These are phyloP conservation scores for Cordyceps cateniannulata DNA, from an alignment of 2,329 filamentous ascomycete species.

Conservation along the genomic window DNA sequence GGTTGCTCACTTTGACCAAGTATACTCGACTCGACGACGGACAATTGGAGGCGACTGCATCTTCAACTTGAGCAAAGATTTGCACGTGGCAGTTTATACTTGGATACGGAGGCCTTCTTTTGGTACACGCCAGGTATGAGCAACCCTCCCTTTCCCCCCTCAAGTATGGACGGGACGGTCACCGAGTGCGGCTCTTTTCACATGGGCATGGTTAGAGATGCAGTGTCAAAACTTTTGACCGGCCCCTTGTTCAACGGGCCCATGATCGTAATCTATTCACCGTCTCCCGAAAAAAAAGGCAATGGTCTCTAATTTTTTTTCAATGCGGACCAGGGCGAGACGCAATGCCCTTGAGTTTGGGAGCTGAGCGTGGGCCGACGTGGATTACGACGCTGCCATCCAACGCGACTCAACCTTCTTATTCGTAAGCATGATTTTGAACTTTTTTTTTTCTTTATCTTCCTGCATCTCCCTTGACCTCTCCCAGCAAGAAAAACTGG, in stretches of 20 bases:
- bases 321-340: conserved; percentile 31
- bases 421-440: conserved; percentile 22
- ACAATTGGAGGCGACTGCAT: conserved; percentile 27
- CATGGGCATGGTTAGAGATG: conserved; percentile 34
- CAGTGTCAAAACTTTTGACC: conserved; percentile 27
- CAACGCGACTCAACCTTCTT: conserved; percentile 27
- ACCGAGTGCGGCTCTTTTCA: conserved; percentile 20
- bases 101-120: conserved; percentile 13
- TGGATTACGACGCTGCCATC: too few relatives aligned
- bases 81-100: conserved; percentile 22
- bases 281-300: too few relatives aligned
- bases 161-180: conserved; percentile 18
- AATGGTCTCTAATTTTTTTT: conserved; percentile 30
- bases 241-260: conserved; percentile 30
- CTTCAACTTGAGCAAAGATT: conserved; percentile 25
- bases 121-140: conserved; percentile 30
- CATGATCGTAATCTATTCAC: conserved; percentile 29
- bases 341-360: conserved; percentile 26
- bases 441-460: background rate
- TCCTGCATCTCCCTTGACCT: background rate
- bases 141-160: conserved; percentile 10
- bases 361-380: too few relatives aligned
- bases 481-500: background rate
- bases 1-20: conserved; percentile 14
- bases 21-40: conserved; percentile 28